phyloP scores from a whole-genome alignment of 2,329 filamentous ascomycete species.

The Westerdykella sp. region DNA sequence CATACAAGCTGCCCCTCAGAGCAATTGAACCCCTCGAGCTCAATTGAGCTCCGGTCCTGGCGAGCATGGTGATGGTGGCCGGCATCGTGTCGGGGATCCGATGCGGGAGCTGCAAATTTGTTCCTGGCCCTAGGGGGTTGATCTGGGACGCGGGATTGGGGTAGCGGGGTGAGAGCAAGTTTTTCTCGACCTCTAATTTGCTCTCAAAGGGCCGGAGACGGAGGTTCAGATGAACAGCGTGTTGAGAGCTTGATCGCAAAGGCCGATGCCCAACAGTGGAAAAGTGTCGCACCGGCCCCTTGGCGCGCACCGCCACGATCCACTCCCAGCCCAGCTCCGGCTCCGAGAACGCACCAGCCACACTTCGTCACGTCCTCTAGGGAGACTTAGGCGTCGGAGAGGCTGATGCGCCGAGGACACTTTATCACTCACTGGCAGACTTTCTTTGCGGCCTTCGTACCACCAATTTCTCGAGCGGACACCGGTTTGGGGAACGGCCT shows the following conservation, averaged over 20 bases:
- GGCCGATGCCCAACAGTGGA: too few relatives aligned
- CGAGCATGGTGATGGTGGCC: constrained; percentile 43
- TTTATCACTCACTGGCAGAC: not conserved
- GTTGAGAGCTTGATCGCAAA: too few relatives aligned
- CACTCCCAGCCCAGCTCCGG: too few relatives aligned
- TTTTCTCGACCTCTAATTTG: constrained; percentile 12
- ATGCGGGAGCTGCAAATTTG: constrained; percentile 19
- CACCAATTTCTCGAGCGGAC: too few relatives aligned
- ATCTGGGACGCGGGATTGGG: constrained; percentile 24
- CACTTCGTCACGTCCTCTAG: too few relatives aligned
- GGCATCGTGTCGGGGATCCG: constrained; percentile 47
- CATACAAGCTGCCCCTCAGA: constrained; percentile 42
- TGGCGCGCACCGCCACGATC: too few relatives aligned
- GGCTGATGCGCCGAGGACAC: not conserved
- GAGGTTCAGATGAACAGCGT: not conserved
- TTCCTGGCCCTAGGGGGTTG: constrained; percentile 6
- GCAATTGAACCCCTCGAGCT: constrained; percentile 36
- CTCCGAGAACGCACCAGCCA: too few relatives aligned
- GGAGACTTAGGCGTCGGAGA: too few relatives aligned
- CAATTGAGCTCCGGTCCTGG: constrained; percentile 42
- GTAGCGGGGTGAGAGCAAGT: constrained; percentile 14
- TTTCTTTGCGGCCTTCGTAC: not conserved
- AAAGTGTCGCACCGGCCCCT: too few relatives aligned
- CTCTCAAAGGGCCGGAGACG: not conserved
- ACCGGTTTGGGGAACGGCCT: too few relatives aligned